Evolutionary conservation across 768 basidiomycete species (phyloP).

Genomic region (Lactifluus pinguis): DNA sequence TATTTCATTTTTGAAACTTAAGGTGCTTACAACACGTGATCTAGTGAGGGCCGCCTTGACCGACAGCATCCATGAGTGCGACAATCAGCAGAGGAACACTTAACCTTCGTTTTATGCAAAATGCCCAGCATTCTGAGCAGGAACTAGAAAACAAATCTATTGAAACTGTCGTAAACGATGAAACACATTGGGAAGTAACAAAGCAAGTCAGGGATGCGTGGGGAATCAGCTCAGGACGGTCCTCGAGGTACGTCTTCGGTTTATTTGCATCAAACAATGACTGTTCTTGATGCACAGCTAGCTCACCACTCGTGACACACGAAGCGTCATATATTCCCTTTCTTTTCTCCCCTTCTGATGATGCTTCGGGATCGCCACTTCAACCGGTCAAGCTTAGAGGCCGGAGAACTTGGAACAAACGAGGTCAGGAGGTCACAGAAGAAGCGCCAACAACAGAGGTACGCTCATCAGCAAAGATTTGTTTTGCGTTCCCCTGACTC

Average conservation of each 20-base stretch:
- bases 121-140: not conserved
- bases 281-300: not conserved
- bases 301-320: constrained; percentile 11
- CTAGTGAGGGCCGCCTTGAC: not conserved
- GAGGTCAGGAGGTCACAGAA: constrained; percentile 18
- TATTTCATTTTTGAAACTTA: no score
- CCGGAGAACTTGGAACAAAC: constrained; percentile 18
- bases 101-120: constrained; percentile 20
- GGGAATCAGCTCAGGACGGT: constrained; percentile 6
- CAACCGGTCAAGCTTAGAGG: constrained; percentile 12
- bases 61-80: not conserved
- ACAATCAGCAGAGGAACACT: constrained; percentile 17
- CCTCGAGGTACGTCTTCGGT: constrained; percentile 4
- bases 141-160: not conserved
- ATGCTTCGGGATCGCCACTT: constrained; percentile 14
- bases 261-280: not conserved
- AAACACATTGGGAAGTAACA: constrained; percentile 16
- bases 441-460: not conserved
- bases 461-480: not conserved
- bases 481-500: not conserved
- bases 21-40: not conserved
- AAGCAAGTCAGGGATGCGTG: constrained; percentile 10
- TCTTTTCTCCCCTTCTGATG: constrained; percentile 7
- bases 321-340: constrained; percentile 19
- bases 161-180: constrained; percentile 4